Evolutionary conservation across 208 protist genomes (phyloP).

Genomic region (Crithidia sp.): DNA sequence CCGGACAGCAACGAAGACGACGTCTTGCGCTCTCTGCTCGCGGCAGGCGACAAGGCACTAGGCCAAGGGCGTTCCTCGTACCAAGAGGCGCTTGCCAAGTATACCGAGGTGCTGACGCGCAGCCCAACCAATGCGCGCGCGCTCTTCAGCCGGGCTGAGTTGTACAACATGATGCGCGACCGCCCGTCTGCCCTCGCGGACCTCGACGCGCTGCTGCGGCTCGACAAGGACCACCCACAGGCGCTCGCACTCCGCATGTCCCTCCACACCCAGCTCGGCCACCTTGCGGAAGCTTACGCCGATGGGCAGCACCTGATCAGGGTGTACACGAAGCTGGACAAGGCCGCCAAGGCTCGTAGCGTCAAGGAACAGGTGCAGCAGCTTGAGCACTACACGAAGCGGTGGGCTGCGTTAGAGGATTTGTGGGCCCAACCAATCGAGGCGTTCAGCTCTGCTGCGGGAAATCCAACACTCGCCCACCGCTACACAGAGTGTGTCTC

Average conservation of each 20-base stretch:
- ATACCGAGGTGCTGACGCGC: constrained; percentile 72
- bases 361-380: constrained; percentile 37
- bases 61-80: constrained; percentile 70
- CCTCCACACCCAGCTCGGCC: constrained; percentile 55
- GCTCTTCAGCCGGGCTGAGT: constrained; percentile 80
- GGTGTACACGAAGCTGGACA: constrained; percentile 42
- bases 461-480: constrained; percentile 13
- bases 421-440: constrained; percentile 38
- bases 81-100: constrained; percentile 86
- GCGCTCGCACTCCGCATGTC: constrained; percentile 64
- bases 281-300: constrained; percentile 48
- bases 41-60: constrained; percentile 71
- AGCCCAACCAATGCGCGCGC: constrained; percentile 63
- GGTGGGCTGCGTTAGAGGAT: constrained; percentile 48
- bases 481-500: constrained; percentile 55
- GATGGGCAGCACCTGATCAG: constrained; percentile 50
- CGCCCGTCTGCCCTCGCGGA: constrained; percentile 50
- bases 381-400: constrained; percentile 44
- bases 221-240: constrained; percentile 48
- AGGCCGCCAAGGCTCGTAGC: constrained; percentile 23
- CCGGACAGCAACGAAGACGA: constrained; percentile 67
- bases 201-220: constrained; percentile 55
- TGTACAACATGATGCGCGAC: constrained; percentile 72
- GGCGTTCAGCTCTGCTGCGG: neutral
- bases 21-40: constrained; percentile 47